Evolutionary conservation across 1,284 basidiomycete species (phyloP), one percentile per base, ranked within the genome.

Genomic region (Afroboletus lepidellus): DNA sequence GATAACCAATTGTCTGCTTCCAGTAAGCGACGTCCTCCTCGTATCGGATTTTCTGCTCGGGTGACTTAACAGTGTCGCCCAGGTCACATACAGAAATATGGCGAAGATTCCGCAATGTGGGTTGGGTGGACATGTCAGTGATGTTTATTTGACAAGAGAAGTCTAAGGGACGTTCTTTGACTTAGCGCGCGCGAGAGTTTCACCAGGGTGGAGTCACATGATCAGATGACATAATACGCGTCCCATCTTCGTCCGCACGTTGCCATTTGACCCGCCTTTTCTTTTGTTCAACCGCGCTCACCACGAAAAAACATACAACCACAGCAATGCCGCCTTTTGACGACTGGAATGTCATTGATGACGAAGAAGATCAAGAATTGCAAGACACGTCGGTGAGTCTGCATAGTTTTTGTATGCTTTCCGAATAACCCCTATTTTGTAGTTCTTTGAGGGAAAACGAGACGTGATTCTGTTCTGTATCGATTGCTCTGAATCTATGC

Each of bases 381-480:
- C 85, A 88, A 61, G 87, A 91, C 57, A 52, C 64, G 13, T 83
- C 83, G 36, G 87, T 87, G 59, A 41, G 56, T 52, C 20, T 41
- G 8, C 18, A 1, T 16, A 0, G n/a, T 41, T 15, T 41, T 12
- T 9, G 21, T 37, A 23, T 30, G 18, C 16, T 27, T 20, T 30
- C n/a, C 9, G 5, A 37, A 11, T 52, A 45, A 57, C 56, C 51
- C 53, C 57, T 63, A 65, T 67, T 34, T 21, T 24, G 23, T 52
- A 93, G 90, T 78, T 80, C 51, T 81, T 84, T 57, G 87, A 91
- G 58, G 83, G 83, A 34, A 84, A 84, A 57, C 80, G 81, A 55
- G 92, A 95, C 64, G 89, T 93, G 37, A 85, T 95, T 46, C 74
- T 98, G 16, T 97, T 98, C 73, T 92, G 90, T 64, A 93, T 98